These are phyloP conservation scores for Aciculosporium take DNA, from an alignment of 2,329 filamentous ascomycete genomes.

Conservation along the genomic window DNA sequence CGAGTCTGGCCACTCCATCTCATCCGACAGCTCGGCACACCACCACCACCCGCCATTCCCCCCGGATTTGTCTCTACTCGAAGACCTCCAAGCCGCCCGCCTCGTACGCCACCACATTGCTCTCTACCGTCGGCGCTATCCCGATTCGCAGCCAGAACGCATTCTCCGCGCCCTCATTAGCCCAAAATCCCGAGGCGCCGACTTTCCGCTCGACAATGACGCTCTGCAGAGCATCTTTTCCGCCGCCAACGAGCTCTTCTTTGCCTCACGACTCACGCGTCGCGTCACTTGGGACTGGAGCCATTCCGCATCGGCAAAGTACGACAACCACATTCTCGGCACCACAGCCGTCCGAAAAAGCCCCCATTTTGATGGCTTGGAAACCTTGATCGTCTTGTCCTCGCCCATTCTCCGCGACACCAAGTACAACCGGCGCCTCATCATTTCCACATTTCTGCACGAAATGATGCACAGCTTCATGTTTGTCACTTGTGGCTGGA, in stretches of 20 bases:
- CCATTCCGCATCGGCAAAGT: conserved; percentile 32
- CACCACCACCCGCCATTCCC: conserved; percentile 15
- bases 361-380: conserved; percentile 34
- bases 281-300: conserved; percentile 51
- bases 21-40: conserved; percentile 21
- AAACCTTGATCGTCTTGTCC: conserved; percentile 49
- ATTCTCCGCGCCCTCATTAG: conserved; percentile 44
- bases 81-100: conserved; percentile 32
- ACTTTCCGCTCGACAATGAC: conserved; percentile 41
- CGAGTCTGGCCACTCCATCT: conserved; percentile 33
- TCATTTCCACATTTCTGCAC: conserved; percentile 52
- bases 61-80: conserved; percentile 11
- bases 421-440: conserved; percentile 42
- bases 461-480: conserved; percentile 55
- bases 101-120: conserved; percentile 34
- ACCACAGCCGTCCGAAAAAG: conserved; percentile 44
- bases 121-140: conserved; percentile 27
- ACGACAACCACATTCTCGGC: conserved; percentile 42
- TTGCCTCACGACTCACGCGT: conserved; percentile 38
- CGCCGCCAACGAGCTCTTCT: conserved; percentile 49
- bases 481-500: conserved; percentile 46
- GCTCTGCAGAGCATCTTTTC: conserved; percentile 45
- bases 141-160: conserved; percentile 39
- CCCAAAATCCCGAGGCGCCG: conserved; percentile 28
- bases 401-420: conserved; percentile 40